phyloP scores from a whole-genome alignment of 2,329 filamentous ascomycete genomes.

The Paecilomyces sp. region DNA sequence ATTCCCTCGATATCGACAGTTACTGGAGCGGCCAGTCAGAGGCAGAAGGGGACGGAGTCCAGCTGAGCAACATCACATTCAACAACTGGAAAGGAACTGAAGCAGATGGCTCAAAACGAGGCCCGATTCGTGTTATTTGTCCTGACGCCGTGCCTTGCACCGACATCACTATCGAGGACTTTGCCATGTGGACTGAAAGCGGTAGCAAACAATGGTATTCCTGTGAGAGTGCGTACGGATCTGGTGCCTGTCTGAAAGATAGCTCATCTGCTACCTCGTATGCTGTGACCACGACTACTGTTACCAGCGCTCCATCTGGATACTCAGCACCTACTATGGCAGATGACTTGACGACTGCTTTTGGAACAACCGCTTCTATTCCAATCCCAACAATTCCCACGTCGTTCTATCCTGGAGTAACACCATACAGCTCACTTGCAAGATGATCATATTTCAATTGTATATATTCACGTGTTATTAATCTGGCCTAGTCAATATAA shows the following conservation, averaged over 20 bases:
- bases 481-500: not conserved
- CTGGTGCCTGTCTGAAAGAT: slow-evolving; percentile 38
- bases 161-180: slow-evolving; percentile 44
- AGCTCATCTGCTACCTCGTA: slow-evolving; percentile 10
- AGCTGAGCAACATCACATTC: slow-evolving; percentile 47
- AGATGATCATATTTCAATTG: not conserved
- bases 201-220: slow-evolving; percentile 31
- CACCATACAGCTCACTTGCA: slow-evolving; percentile 15
- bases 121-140: slow-evolving; percentile 49
- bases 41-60: slow-evolving; percentile 43
- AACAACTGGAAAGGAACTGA: slow-evolving; percentile 51
- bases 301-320: slow-evolving; percentile 17
- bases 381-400: slow-evolving; percentile 21
- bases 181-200: slow-evolving; percentile 40
- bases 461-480: not conserved
- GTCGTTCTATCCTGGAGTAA: slow-evolving; percentile 23
- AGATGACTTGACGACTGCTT: slow-evolving; percentile 15
- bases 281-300: slow-evolving; percentile 12
- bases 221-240: slow-evolving; percentile 45
- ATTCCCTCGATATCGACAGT: slow-evolving; percentile 50
- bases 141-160: slow-evolving; percentile 46
- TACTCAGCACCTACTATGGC: slow-evolving; percentile 21
- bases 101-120: slow-evolving; percentile 42
- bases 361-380: slow-evolving; percentile 17
- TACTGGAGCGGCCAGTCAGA: slow-evolving; percentile 43